phyloP scores from a whole-genome alignment of 2,329 filamentous ascomycete genomes.

The Arthrobotrys entomopaga region DNA sequence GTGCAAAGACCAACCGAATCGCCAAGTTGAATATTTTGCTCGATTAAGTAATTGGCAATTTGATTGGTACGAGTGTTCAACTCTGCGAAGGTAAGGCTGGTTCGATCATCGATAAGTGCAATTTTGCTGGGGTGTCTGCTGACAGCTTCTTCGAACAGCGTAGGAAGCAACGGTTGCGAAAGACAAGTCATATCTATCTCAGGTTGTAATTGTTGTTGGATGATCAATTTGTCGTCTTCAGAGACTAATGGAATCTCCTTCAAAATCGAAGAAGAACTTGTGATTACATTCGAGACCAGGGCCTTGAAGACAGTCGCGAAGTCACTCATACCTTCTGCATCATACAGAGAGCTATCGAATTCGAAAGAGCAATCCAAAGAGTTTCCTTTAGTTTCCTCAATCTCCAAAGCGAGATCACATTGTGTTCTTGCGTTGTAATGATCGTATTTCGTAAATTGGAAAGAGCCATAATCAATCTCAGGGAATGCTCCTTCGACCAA shows the following conservation, averaged over 20 bases:
- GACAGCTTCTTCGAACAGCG: slow-evolving; percentile 16
- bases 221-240: slow-evolving; percentile 8
- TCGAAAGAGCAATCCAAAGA: slow-evolving; percentile 24
- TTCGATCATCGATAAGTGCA: slow-evolving; percentile 21
- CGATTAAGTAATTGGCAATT: slow-evolving; percentile 24
- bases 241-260: slow-evolving; percentile 20
- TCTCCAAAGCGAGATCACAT: slow-evolving; percentile 31
- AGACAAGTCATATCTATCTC: slow-evolving; percentile 20
- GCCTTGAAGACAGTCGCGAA: slow-evolving; percentile 26
- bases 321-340: slow-evolving; percentile 8
- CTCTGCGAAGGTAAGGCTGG: slow-evolving; percentile 15
- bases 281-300: slow-evolving; percentile 19
- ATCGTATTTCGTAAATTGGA: slow-evolving; percentile 28
- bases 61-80: slow-evolving; percentile 14
- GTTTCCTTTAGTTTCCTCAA: slow-evolving; percentile 23
- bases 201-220: slow-evolving; percentile 17
- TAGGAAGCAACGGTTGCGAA: slow-evolving; percentile 11
- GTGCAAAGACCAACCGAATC: slow-evolving; percentile 25
- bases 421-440: slow-evolving; percentile 30
- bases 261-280: slow-evolving; percentile 15
- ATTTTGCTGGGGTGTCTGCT: slow-evolving; percentile 6
- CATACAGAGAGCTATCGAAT: slow-evolving; percentile 24
- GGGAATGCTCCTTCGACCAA: slow-evolving; percentile 26
- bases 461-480: slow-evolving; percentile 22
- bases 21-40: slow-evolving; percentile 15